Conservation (phyloP, 768 basidiomycete species). For the Psilocybe cyanescens region DNA sequence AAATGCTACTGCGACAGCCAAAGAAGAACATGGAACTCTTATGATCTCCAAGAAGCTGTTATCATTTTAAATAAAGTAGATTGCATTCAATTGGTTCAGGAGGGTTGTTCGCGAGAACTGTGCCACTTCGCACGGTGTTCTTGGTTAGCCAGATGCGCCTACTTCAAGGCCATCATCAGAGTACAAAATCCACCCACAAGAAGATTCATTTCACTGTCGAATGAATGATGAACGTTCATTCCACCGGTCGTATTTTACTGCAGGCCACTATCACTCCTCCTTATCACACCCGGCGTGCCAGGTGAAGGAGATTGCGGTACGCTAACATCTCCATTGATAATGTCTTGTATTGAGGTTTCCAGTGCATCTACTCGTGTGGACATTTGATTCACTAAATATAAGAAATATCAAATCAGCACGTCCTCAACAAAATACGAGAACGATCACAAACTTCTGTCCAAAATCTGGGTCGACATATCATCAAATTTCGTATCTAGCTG, state of each 20-base stretch:
- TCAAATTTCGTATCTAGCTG: constrained; percentile 90
- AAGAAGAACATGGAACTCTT: no score
- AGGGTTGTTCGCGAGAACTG: no score
- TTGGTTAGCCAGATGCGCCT: no score
- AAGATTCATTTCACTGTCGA: no score
- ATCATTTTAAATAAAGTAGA: no score
- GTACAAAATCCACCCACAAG: no score
- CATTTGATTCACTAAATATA: constrained; percentile 83
- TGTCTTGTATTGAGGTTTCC: constrained; percentile 90
- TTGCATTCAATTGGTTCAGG: no score
- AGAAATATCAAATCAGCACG: constrained; percentile 3
- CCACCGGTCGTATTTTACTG: constrained; percentile 10
- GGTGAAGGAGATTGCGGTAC: constrained; percentile 66
- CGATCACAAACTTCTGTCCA: constrained; percentile 71
- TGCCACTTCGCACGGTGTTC: no score
- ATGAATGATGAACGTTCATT: no score
- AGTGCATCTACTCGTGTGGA: constrained; percentile 90
- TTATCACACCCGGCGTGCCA: constrained; percentile 38
- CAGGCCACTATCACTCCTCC: constrained; percentile 45
- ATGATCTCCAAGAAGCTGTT: no score
- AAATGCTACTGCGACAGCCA: no score
- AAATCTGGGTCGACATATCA: constrained; percentile 89
- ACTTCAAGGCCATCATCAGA: no score
- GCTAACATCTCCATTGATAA: constrained; percentile 78
- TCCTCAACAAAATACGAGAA: background rate